Conservation (phyloP, 2,329 filamentous ascomycete species). For the Sporothrix sp. region DNA sequence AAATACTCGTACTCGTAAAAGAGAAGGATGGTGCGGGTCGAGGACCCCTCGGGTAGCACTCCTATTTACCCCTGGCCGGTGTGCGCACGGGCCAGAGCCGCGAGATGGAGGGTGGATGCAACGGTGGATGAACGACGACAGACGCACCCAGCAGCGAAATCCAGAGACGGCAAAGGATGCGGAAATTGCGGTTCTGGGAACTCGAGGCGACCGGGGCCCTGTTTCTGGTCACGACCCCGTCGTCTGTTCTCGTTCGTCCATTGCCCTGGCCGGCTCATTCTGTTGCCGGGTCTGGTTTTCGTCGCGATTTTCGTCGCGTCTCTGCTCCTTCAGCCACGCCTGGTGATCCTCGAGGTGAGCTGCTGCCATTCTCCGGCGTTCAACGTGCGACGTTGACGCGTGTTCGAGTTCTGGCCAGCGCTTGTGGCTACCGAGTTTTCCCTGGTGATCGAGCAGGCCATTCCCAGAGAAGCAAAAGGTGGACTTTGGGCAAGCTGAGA, state of each 20-base stretch:
- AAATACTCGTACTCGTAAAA: no score
- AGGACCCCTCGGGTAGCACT: background rate
- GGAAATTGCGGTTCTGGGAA: constrained; percentile 8
- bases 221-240: background rate
- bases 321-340: constrained; percentile 3
- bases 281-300: background rate
- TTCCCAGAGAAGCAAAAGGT: constrained; percentile 1
- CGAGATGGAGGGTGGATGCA: constrained; percentile 4
- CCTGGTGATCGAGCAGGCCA: background rate
- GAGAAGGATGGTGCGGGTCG: background rate
- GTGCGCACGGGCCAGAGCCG: constrained; percentile 3
- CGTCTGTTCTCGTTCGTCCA: background rate
- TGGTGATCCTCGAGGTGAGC: background rate
- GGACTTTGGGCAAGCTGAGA: constrained; percentile 6
- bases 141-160: background rate
- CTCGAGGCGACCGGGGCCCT: background rate
- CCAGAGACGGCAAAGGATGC: background rate
- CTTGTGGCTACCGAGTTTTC: background rate
- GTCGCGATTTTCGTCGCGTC: background rate
- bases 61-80: constrained; percentile 7
- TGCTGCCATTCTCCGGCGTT: background rate
- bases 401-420: no score
- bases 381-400: background rate
- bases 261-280: background rate
- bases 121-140: background rate